Base-by-base conservation (phyloP, 106 monocot genomes). In the Agapanthus africanus region DNA sequence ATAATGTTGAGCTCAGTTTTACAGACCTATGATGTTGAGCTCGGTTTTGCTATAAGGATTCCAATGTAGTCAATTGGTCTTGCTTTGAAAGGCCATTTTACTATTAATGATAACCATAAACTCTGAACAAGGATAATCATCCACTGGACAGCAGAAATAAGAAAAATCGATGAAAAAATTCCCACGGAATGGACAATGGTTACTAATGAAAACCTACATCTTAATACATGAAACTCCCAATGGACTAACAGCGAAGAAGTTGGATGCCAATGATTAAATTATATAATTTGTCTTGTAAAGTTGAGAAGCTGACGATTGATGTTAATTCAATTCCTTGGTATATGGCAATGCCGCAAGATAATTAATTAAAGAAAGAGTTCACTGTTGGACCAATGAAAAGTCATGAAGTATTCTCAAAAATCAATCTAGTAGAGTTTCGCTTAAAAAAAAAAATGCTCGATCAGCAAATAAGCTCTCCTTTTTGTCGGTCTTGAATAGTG, bases 361-460 rank as follows among this genome's bases (percentile, higher is more conserved):
- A 56, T n/a, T n/a, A n/a, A n/a, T n/a, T n/a, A n/a, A n/a, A n/a
- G n/a, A 50, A 21, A 21, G 22, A 50, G 7, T 61, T 32, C 1
- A 35, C n/a, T n/a, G n/a, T n/a, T n/a, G n/a, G n/a, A n/a, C n/a
- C n/a, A n/a, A n/a, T n/a, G n/a, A n/a, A n/a, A 61, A 18, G 34
- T 61, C 4, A 35, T 33, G 35, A 34, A 35, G n/a, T 61, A 54
- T 13, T 7, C 2, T 54, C 11, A 26, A 30, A 2, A 35, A 11
- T 61, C 11, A 59, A 51, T 51, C 10, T 5, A 59, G 31, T 59
- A 6, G 22, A 33, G 35, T 61, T 61, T 11, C 56, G 30, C 19
- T 56, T 27, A n/a, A n/a, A n/a, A n/a, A n/a, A n/a, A n/a, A 41
- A 68, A 70, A 51, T 81, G 78, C 81, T 72, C 81, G 81, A 73